These are phyloP conservation scores for Exophiala aquamarina DNA, from an alignment of 2,329 filamentous ascomycete species.

Conservation along the genomic window DNA sequence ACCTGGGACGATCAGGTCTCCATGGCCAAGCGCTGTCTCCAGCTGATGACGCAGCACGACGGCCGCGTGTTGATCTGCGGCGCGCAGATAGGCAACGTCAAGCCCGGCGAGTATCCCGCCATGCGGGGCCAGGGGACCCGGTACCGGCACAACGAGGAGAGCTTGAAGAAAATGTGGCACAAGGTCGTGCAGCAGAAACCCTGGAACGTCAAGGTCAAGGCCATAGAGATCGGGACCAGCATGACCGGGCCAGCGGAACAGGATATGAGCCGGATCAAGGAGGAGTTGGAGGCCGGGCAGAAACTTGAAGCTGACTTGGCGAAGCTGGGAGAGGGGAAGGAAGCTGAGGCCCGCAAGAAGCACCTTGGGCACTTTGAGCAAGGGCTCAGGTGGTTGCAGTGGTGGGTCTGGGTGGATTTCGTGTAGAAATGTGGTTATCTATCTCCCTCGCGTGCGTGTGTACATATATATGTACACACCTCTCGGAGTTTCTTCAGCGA, in stretches of 20 bases:
- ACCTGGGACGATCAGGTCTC: conserved; percentile 35
- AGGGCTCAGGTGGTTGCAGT: conserved; percentile 26
- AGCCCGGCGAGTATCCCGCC: conserved; percentile 20
- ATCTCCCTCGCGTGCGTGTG: too few relatives aligned
- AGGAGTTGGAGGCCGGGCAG: conserved; percentile 11
- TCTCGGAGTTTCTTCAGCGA: too few relatives aligned
- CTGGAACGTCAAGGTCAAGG: conserved; percentile 20
- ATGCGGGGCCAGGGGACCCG: conserved; percentile 15
- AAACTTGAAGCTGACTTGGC: not conserved
- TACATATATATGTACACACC: too few relatives aligned
- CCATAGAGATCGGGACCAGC: conserved; percentile 25
- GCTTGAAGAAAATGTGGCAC: conserved; percentile 56
- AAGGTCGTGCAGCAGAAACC: conserved; percentile 45
- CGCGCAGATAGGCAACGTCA: conserved; percentile 27
- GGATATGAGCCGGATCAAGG: too few relatives aligned
- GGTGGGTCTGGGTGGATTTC: conserved; percentile 26
- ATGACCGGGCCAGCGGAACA: too few relatives aligned
- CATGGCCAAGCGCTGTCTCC: conserved; percentile 25
- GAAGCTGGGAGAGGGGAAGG: too few relatives aligned
- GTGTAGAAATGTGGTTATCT: too few relatives aligned
- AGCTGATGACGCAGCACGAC: conserved; percentile 14
- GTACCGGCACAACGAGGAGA: conserved; percentile 39
- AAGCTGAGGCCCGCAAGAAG: too few relatives aligned
- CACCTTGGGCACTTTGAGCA: conserved; percentile 10
- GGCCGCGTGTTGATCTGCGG: conserved; percentile 27